Conservation (phyloP, 306 rosid genomes). For the Citrullus mucosospermus region DNA sequence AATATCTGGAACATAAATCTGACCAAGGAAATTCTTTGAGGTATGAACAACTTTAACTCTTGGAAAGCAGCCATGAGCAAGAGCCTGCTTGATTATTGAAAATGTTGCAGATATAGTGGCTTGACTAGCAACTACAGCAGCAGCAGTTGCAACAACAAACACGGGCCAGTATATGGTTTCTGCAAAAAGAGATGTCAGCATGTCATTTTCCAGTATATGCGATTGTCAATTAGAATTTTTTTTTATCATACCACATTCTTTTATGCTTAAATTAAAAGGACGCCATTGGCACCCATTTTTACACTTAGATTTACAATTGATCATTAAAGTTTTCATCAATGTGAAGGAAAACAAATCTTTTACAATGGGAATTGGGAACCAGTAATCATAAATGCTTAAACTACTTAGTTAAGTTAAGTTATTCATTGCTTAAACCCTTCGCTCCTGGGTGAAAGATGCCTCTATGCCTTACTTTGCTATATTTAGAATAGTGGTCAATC, state of each 20-base stretch:
- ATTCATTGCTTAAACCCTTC: not conserved
- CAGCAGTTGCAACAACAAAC: constrained; percentile 74
- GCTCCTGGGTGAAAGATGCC: too few relatives aligned
- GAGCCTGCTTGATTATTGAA: constrained; percentile 89
- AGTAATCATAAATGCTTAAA: not conserved
- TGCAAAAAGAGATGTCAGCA: constrained; percentile 19
- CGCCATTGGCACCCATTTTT: not conserved
- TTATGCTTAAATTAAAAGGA: not conserved
- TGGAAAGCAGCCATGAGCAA: constrained; percentile 89
- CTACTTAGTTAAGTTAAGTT: not conserved
- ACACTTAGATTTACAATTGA: not conserved
- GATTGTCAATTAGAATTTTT: too few relatives aligned
- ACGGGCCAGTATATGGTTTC: constrained; percentile 80
- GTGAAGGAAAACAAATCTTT: too few relatives aligned
- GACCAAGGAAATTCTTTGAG: constrained; percentile 63
- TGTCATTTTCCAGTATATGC: not conserved
- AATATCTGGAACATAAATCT: constrained; percentile 81
- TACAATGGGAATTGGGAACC: not conserved
- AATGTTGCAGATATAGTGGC: constrained; percentile 89
- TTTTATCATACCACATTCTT: not conserved
- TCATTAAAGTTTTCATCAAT: not conserved
- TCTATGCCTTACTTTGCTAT: too few relatives aligned
- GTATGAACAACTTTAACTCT: constrained; percentile 91
- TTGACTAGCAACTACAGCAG: constrained; percentile 93
- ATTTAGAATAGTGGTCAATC: too few relatives aligned